phyloP scores from a whole-genome alignment of 768 basidiomycete species.

The Leccinum olivaceopallidum region DNA sequence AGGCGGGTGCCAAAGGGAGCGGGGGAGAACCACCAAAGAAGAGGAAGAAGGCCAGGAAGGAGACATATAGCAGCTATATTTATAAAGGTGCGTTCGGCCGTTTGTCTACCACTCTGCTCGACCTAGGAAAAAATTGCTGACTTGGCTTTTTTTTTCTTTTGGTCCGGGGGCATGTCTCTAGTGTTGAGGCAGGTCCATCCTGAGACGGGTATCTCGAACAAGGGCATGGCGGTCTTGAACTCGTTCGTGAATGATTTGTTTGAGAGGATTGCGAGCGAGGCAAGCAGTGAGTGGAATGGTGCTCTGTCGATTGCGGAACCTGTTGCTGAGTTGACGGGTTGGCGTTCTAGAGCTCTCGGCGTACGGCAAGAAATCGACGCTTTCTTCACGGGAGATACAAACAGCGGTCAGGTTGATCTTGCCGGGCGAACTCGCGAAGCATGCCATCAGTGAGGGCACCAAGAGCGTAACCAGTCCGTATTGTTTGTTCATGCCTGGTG shows the following conservation, averaged over 20 bases:
- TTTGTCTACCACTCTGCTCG: neutral
- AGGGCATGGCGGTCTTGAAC: conserved; percentile 58
- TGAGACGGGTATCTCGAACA: conserved; percentile 73
- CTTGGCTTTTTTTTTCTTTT: neutral
- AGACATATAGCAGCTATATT: conserved; percentile 66
- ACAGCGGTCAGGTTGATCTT: conserved; percentile 69
- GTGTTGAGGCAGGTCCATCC: conserved; percentile 76
- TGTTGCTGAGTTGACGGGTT: neutral
- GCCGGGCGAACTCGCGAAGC: conserved; percentile 72
- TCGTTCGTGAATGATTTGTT: conserved; percentile 66
- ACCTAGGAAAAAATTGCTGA: neutral
- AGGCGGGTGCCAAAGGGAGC: conserved; percentile 9
- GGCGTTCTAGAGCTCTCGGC: conserved; percentile 51
- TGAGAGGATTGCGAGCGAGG: conserved; percentile 56
- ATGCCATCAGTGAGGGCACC: conserved; percentile 75
- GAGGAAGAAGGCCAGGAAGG: conserved; percentile 56
- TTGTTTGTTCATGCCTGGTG: neutral
- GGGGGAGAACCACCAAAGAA: conserved; percentile 48
- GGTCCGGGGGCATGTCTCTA: neutral
- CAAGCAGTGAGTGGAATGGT: conserved; percentile 41
- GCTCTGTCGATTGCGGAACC: neutral
- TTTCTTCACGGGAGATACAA: conserved; percentile 73
- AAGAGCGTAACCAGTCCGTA: conserved; percentile 55
- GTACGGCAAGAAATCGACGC: conserved; percentile 73
- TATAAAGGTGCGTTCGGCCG: conserved; percentile 46